Evolutionary conservation across 352 stramenopile species (phyloP), one percentile per base, ranked within the genome.

Genomic region (Paralagenidium karlingii): DNA sequence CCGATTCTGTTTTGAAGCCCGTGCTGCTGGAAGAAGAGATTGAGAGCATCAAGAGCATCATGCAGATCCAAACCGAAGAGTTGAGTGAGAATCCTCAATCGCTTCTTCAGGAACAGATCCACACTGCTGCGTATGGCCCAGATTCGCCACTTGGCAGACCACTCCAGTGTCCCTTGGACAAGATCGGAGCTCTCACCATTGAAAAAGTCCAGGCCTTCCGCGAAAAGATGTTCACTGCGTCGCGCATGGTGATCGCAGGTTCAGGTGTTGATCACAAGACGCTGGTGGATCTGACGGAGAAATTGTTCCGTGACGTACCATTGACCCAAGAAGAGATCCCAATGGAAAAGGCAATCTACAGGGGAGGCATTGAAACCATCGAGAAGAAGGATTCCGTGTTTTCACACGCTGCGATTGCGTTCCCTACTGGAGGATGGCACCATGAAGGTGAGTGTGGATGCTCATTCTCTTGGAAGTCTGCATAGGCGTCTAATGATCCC

Each of bases 371-470:
- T 15, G 58, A 85, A 43, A 55, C 59, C 43, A 63, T 84, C 11
- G 49, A 70, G 26, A 80, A 86, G 22, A 40, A 63, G 9, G 69
- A 91, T n/a, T 67, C 74, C 24, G 52, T 61, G 43, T 86, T 94
- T 45, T 86, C 79, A 33, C 89, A 95, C 58, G 86, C 98, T 12
- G 82, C 88, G 34, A 45, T 99, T 28, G 94, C 82, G n/a, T 98
- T 99, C 54, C 83, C 96, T 34, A 94, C 95, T 0, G 89, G 84
- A 9, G 94, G 95, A 12, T 99, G 95, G 95, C 94, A 98, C 53
- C 82, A 96, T 16, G 65, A 95, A 22, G n/a, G n/a, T n/a, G n/a
- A n/a, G n/a, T n/a, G n/a, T n/a, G n/a, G n/a, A n/a, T 39, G 27
- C 43, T n/a, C 22, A 6, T 28, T 18, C 8, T 6, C 10, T 8